Base-by-base conservation (phyloP, 441 rosid species). In the Euphorbia celastroides region DNA sequence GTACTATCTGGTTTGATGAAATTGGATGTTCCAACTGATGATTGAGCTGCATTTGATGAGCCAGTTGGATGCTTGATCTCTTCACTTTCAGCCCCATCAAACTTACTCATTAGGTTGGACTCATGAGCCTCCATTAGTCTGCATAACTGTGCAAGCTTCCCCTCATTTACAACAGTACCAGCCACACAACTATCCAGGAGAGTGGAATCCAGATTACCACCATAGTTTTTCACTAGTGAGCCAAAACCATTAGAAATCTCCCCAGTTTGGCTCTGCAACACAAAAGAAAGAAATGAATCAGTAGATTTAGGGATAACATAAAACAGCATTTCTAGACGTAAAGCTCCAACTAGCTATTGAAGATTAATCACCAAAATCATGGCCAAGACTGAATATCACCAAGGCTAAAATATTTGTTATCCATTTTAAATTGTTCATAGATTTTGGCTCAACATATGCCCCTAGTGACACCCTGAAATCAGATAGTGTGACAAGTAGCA, bases 111-210 rank as follows among this genome's bases (percentile, higher is more conserved):
- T 70, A 79, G 65, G 70, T 70, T 76, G 4, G 80, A 73, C 72
- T 83, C 92, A 42, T 60, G 77, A 58, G 86, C 77, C 68, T 81
- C 86, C 77, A 77, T 66, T 52, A 81, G 64, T 63, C 71, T 78
- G 76, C 82, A 78, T 63, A 86, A 67, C 64, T 81, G 86, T 34
- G 75, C 34, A 57, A 78, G 64, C 72, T 80, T 80, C 66, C 72
- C 86, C 71, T 84, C 86, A 25, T 86, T 83, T 66, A 48, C 55
- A 57, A 70, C 57, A 70, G 70, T 64, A 58, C 72, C 76, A 66
- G 44, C 68, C 70, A 71, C 73, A 66, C 73, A 75, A 57, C 75
- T 81, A 71, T 85, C 87, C 11, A 73, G 67, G 16, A 62, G 65
- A 56, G 69, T 60, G 57, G 80, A 66, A 74, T 73, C 84, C 57